Evolutionary conservation across 139 green algal species (phyloP), one percentile per base, ranked within the genome.

Genomic region (Coccomyxa sp.): DNA sequence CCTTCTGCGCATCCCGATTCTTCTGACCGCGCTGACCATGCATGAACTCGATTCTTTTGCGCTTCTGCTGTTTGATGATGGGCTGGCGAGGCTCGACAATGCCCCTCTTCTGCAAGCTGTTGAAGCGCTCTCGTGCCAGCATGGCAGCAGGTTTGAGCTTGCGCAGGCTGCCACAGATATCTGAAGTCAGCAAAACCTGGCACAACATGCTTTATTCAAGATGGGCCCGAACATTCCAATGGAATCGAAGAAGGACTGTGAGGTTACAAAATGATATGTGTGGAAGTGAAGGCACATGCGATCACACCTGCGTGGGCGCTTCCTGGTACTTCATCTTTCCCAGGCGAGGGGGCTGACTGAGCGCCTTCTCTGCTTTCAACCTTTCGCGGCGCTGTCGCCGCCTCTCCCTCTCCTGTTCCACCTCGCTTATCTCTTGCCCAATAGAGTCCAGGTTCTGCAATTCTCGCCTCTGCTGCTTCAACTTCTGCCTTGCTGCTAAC

Each of bases 41-140:
- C 13, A 51, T 80, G n/a, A 81, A 84, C 13, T 71, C 75, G n/a
- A 80, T 28, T 71, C 81, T 60, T 51, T 51, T 81, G n/a, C n/a
- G 58, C 9, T 63, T 78, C 58, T 85, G 60, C 30, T 77, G 84
- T 13, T 27, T 74, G 51, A 58, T 67, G 25, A 76, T 76, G n/a
- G 76, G 81, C 25, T 78, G 31, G 1, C 93, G 82, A 7, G 95
- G 92, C 93, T 98, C 95, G 4, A 97, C 89, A 14, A 95, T 31
- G 21, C 92, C 93, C 0, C 93, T 89, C 80, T 91, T 88, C 87
- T 98, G 94, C 79, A 98, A 84, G 77, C 88, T 92, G 83, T 95
- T 96, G 89, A 92, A 98, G 25, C 90, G 80, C 78, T 93, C 90
- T 57, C 84, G 84, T 14, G 81, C 78, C 78, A 92, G 82, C 71